Conservation (phyloP, 2,329 filamentous ascomycete genomes). For the Macroventuria anomochaeta region DNA sequence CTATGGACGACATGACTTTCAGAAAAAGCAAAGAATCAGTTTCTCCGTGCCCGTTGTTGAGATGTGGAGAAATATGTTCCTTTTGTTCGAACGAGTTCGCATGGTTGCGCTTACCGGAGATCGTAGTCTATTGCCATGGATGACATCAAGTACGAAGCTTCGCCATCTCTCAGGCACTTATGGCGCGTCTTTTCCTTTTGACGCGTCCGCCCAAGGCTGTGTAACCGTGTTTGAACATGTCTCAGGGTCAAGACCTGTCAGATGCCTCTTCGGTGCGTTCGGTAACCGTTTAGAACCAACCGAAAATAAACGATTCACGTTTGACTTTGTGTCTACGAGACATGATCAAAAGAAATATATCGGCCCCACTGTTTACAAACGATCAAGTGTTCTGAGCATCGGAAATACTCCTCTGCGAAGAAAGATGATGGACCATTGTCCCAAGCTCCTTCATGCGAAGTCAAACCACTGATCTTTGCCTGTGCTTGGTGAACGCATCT, state of each 20-base stretch:
- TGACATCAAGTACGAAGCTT: slow-evolving; percentile 4
- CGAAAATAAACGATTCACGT: slow-evolving; percentile 2
- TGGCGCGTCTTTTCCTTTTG: slow-evolving; percentile 11
- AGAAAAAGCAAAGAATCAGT: slow-evolving; percentile 5
- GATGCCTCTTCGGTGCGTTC: slow-evolving; percentile 4
- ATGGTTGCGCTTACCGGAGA: neutral
- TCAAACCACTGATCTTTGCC: neutral
- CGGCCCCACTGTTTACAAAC: slow-evolving; percentile 15
- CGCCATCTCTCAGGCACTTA: neutral
- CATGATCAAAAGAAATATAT: slow-evolving; percentile 11
- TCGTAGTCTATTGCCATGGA: neutral
- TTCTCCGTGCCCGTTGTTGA: slow-evolving; percentile 8
- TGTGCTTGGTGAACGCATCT: neutral
- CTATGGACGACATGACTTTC: slow-evolving; percentile 8
- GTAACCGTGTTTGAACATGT: slow-evolving; percentile 7
- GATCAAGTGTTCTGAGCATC: slow-evolving; percentile 1
- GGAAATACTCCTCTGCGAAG: neutral
- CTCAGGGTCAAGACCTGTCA: slow-evolving; percentile 5
- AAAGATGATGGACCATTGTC: neutral
- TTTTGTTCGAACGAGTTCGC: neutral
- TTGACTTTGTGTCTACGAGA: slow-evolving; percentile 2
- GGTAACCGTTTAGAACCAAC: slow-evolving; percentile 7
- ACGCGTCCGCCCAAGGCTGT: slow-evolving; percentile 8
- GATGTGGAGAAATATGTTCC: neutral
- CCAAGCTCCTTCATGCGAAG: neutral